Evolutionary conservation across 2,329 filamentous ascomycete genomes (phyloP).

Genomic region (Neonectria ditissima): DNA sequence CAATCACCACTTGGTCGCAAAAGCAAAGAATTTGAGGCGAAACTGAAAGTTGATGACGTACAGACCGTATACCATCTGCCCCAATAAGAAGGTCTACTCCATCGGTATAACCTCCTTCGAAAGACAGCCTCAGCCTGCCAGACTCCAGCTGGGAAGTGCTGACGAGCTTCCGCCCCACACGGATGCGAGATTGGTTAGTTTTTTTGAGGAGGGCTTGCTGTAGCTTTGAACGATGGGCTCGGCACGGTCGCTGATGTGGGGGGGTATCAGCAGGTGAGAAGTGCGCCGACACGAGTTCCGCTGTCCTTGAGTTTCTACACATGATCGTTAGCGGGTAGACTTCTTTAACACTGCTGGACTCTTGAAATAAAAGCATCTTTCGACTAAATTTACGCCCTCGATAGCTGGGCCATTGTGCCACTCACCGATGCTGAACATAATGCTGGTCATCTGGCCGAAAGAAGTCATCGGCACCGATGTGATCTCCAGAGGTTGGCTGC

Average conservation of each 20-base stretch:
- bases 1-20: no score
- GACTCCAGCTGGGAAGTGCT: neutral
- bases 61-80: slow-evolving; percentile 63
- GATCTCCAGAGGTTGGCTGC: neutral
- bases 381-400: no score
- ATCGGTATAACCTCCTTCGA: slow-evolving; percentile 55
- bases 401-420: neutral
- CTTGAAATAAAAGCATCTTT: no score
- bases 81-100: slow-evolving; percentile 60
- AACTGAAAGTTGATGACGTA: slow-evolving; percentile 42
- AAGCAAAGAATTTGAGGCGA: no score
- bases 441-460: slow-evolving; percentile 10
- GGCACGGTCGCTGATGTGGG: slow-evolving; percentile 37
- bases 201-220: slow-evolving; percentile 59
- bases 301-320: neutral
- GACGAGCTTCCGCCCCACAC: slow-evolving; percentile 40
- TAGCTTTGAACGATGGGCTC: slow-evolving; percentile 51
- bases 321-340: no score
- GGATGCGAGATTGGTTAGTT: slow-evolving; percentile 55
- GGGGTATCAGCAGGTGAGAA: slow-evolving; percentile 18
- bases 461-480: slow-evolving; percentile 41
- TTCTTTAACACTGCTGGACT: no score
- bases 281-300: neutral
- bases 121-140: slow-evolving; percentile 56
- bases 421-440: slow-evolving; percentile 33